phyloP scores from a whole-genome alignment of 78 protist genomes.

The Monosiga brevicollis region DNA sequence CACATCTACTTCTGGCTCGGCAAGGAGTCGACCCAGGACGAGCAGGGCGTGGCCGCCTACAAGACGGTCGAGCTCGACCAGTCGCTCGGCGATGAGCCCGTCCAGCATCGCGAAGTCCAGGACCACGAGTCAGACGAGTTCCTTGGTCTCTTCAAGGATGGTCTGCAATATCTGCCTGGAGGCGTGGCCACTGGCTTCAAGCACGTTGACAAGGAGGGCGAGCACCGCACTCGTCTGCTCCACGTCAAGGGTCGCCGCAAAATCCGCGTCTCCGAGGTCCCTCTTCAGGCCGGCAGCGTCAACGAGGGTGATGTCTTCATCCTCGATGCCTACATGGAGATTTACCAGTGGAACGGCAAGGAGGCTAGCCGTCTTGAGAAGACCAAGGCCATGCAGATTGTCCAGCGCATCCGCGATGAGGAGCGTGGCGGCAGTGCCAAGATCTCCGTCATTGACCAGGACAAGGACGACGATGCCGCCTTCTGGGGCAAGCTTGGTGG shows the following conservation, averaged over 20 bases:
- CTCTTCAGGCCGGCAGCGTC: not conserved
- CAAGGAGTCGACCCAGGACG: slow-evolving; percentile 30
- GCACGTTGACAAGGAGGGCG: slow-evolving; percentile 27
- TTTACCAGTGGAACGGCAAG: slow-evolving; percentile 49
- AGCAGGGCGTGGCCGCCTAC: slow-evolving; percentile 58
- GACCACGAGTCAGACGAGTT: slow-evolving; percentile 42
- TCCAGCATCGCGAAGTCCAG: slow-evolving; percentile 47
- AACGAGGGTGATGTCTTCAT: slow-evolving; percentile 62
- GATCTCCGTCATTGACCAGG: slow-evolving; percentile 15
- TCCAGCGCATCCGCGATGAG: not conserved
- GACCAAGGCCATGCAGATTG: slow-evolving; percentile 36
- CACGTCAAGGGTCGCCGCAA: slow-evolving; percentile 49
- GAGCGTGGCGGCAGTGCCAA: slow-evolving; percentile 34
- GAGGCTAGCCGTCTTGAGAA: slow-evolving; percentile 17
- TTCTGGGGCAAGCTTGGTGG: slow-evolving; percentile 17
- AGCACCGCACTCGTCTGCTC: slow-evolving; percentile 14
- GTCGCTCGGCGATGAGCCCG: slow-evolving; percentile 18
- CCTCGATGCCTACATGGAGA: slow-evolving; percentile 15
- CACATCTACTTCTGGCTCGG: slow-evolving; percentile 32
- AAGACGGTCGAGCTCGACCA: slow-evolving; percentile 63
- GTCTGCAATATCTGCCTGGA: slow-evolving; percentile 24
- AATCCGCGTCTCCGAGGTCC: slow-evolving; percentile 26
- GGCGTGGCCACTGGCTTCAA: slow-evolving; percentile 53
- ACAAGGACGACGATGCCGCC: slow-evolving; percentile 10
- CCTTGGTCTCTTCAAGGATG: slow-evolving; percentile 11